A percentile compares a stretch with the other conserved stretches of the same genome.
phyloP scores from a whole-genome alignment of 1,284 basidiomycete species.

The Dichomitus squalens region DNA sequence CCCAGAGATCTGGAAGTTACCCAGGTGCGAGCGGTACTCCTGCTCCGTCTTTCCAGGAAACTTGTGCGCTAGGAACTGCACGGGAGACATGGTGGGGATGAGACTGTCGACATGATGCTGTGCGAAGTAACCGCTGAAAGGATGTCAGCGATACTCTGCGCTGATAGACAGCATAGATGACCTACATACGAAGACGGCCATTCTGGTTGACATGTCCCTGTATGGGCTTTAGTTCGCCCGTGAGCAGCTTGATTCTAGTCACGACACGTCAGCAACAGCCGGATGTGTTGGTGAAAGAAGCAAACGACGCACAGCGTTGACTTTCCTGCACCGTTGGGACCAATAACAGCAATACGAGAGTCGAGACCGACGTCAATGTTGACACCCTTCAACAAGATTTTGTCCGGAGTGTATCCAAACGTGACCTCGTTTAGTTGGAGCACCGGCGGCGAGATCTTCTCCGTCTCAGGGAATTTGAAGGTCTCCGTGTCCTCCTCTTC shows the following conservation, averaged over 20 bases:
- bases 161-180: neutral
- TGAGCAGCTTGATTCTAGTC: slow-evolving; percentile 88
- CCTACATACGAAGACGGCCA: slow-evolving; percentile 83
- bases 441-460: slow-evolving; percentile 96
- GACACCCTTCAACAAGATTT: slow-evolving; percentile 77
- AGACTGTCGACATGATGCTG: slow-evolving; percentile 98
- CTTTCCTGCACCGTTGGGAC: slow-evolving; percentile 82
- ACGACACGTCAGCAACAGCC: neutral
- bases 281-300: neutral
- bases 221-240: slow-evolving; percentile 84
- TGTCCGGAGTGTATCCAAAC: slow-evolving; percentile 89
- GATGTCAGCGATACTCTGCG: neutral
- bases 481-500: slow-evolving; percentile 89
- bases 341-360: slow-evolving; percentile 90
- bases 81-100: slow-evolving; percentile 82
- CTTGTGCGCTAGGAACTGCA: slow-evolving; percentile 88
- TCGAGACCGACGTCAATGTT: slow-evolving; percentile 93
- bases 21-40: slow-evolving; percentile 93
- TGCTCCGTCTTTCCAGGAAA: slow-evolving; percentile 97
- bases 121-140: slow-evolving; percentile 85
- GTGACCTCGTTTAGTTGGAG: slow-evolving; percentile 91
- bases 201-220: slow-evolving; percentile 89
- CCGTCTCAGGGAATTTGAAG: slow-evolving; percentile 93
- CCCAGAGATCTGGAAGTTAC: slow-evolving; percentile 98
- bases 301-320: slow-evolving; percentile 62